Percentiles rank a stretch among this genome's conserved stretches.
Evolutionary conservation across 805 yeast genomes (phyloP).

Genomic region (Nakazawaea molendinolei): DNA sequence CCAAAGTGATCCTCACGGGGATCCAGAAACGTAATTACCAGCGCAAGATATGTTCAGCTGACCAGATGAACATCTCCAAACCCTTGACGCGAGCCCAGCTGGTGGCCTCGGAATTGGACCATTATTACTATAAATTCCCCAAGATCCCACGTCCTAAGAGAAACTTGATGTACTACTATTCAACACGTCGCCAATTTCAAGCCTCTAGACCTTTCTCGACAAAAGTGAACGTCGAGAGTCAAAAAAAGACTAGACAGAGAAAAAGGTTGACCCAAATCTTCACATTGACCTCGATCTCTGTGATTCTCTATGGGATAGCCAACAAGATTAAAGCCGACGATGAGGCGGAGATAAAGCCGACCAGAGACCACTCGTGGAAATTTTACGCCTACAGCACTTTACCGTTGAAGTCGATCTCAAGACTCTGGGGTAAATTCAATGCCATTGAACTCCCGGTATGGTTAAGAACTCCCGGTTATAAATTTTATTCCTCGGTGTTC

Average conservation of each 20-base stretch:
- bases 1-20: slow-evolving; percentile 3
- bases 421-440: slow-evolving; percentile 93
- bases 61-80: slow-evolving; percentile 12
- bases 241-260: slow-evolving; percentile 21
- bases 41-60: slow-evolving; percentile 8
- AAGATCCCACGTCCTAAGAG: slow-evolving; percentile 52
- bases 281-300: slow-evolving; percentile 45
- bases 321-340: slow-evolving; percentile 29
- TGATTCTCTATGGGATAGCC: slow-evolving; percentile 49
- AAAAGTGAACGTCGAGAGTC: slow-evolving; percentile 5
- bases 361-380: slow-evolving; percentile 65
- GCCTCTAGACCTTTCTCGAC: slow-evolving; percentile 22
- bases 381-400: slow-evolving; percentile 83
- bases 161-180: slow-evolving; percentile 43
- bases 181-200: slow-evolving; percentile 16
- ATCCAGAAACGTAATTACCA: slow-evolving; percentile 12
- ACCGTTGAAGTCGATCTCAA: slow-evolving; percentile 84
- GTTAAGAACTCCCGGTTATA: slow-evolving; percentile 78
- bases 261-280: slow-evolving; percentile 43
- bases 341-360: slow-evolving; percentile 41
- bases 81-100: slow-evolving; percentile 11
- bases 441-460: slow-evolving; percentile 79
- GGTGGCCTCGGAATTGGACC: slow-evolving; percentile 10
- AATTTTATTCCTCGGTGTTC: slow-evolving; percentile 68
- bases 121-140: slow-evolving; percentile 37